Conservation (phyloP, 1,284 basidiomycete species). For the Bondarzewia mesenterica region DNA sequence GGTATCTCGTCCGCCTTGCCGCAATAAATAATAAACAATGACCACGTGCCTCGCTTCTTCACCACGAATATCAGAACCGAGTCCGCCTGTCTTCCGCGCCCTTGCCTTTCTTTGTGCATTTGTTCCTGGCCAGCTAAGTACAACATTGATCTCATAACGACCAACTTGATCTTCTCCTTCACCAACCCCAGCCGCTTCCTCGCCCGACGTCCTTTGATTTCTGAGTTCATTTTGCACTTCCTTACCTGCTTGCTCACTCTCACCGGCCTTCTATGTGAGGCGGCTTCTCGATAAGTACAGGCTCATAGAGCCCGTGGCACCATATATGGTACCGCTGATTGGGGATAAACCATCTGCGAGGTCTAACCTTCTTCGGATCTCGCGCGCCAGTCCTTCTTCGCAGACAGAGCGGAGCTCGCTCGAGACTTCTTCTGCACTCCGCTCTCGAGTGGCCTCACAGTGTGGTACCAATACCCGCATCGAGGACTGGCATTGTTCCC, state of each 20-base stretch:
- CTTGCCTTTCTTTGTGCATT: background rate
- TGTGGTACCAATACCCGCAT: background rate
- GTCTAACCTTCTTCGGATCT: conserved; percentile 10
- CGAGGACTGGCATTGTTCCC: no score
- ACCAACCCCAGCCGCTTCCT: background rate
- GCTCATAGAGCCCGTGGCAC: background rate
- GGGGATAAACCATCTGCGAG: conserved; percentile 6
- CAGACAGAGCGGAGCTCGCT: conserved; percentile 6
- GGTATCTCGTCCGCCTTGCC: conserved; percentile 4
- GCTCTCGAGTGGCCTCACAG: background rate
- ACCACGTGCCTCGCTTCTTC: conserved; percentile 9
- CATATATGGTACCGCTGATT: background rate
- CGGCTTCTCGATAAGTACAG: background rate
- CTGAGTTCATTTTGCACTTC: no score
- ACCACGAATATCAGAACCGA: background rate
- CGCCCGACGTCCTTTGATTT: background rate
- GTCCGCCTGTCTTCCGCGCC: background rate
- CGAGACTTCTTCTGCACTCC: background rate
- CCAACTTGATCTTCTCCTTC: background rate
- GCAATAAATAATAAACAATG: conserved; percentile 12
- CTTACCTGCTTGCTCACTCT: background rate
- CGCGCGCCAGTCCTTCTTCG: conserved; percentile 5
- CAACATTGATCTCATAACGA: background rate
- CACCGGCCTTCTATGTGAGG: background rate
- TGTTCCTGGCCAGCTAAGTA: background rate